Base-by-base conservation (phyloP, 192 early-diverging fungal species). In the Entomortierella parvispora region DNA sequence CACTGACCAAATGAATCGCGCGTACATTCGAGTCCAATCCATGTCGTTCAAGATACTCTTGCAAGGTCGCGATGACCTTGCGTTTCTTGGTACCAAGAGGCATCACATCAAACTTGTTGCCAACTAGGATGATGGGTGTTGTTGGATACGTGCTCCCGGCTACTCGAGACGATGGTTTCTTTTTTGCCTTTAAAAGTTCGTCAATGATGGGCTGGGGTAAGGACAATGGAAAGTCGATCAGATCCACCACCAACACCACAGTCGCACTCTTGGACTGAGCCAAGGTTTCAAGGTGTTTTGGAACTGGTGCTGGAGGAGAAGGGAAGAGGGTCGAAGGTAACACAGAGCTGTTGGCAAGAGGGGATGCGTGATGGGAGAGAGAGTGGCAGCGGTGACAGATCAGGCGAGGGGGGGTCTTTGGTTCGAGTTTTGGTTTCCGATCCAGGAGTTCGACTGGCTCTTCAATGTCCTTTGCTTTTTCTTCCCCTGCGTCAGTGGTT, bases 61-160 rank as follows among this genome's bases (percentile, higher is more conserved):
- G 63, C 14, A 77, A n/a, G 15, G 5, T 20, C 23, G 46, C 44
- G 42, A 62, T 52, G 40, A 77, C 48, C 15, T 56, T 62, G 49
- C 58, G 45, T 47, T 64, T 77, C 15, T 37, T 26, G 6, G 74
- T 77, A 2, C 65, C 66, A 1, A 34, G 2, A 1, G 74, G 74
- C 74, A 77, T 77, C 10, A 68, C 60, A 29, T 77, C 74, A 25
- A 77, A 77, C n/a, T 77, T 77, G 66, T 77, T 77, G 42, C 65
- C 74, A 47, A 77, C 74, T 0, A 77, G 26, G 40, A 77, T 77
- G 31, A 68, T 68, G 2, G 74, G 65, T 28, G 70, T 65, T 4
- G 34, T 32, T 1, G 70, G 70, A 34, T 74, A 65, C 2, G 22
- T 32, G 10, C 0, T n/a, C 18, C n/a, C 4, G 4, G 46, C 15